Conservation (phyloP, 202 grass and related monocot genomes). For the Alloteropsis angusta region DNA sequence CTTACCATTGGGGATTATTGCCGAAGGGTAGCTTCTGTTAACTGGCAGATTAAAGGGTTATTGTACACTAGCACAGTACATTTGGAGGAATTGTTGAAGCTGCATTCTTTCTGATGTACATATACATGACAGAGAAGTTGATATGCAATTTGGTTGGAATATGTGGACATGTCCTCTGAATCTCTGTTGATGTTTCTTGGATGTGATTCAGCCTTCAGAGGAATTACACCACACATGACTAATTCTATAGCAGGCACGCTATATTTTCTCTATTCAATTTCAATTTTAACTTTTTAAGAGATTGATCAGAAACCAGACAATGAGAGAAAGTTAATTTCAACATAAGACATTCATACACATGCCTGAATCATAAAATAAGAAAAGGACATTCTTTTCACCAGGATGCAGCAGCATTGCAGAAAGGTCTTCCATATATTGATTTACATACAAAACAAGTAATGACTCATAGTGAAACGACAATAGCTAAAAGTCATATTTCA, state of each 20-base stretch:
- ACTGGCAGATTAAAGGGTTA: not conserved
- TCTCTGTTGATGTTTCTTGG: not conserved
- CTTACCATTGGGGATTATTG: conserved; percentile 7
- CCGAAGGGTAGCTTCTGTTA: not conserved
- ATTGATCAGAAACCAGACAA: not conserved
- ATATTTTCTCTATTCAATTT: not conserved
- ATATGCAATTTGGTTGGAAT: not conserved
- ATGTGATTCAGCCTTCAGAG: not conserved
- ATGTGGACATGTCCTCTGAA: not conserved
- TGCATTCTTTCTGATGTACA: conserved; percentile 33
- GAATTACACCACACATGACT: not conserved
- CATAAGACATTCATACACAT: not conserved
- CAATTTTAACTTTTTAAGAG: too few relatives aligned
- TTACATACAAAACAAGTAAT: not conserved
- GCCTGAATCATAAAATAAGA: not conserved
- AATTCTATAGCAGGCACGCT: not conserved
- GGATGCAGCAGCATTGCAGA: not conserved
- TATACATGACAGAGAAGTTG: not conserved
- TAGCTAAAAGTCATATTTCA: not conserved
- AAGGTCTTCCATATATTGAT: not conserved
- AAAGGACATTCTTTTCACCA: not conserved
- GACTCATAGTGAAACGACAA: not conserved
- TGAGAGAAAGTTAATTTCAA: not conserved
- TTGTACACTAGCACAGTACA: not conserved
- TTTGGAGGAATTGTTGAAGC: not conserved